Percentiles rank a stretch among this genome's conserved stretches.
These are phyloP conservation scores for Aureococcus anophagefferens DNA, from an alignment of 108 stramenopile genomes.

Conservation along the genomic window DNA sequence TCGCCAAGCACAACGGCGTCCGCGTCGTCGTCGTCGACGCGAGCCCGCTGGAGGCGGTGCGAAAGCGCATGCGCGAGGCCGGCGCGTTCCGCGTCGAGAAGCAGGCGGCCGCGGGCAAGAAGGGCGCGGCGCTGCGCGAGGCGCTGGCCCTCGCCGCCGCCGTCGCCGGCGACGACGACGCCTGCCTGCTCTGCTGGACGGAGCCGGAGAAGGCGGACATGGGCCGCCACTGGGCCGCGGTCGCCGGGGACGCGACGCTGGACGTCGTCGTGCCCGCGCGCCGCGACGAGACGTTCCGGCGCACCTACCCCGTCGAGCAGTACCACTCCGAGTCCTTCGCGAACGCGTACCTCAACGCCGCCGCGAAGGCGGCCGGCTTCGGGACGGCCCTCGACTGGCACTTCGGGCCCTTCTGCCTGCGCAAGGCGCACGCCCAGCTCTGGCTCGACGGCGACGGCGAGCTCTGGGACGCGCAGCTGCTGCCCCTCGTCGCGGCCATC, in stretches of 20 bases:
- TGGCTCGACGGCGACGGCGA: constrained; percentile 45
- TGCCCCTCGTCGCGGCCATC: constrained; percentile 39
- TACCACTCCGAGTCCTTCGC: constrained; percentile 53
- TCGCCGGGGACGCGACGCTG: constrained; percentile 2
- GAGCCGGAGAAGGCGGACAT: constrained; percentile 54
- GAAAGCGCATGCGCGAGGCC: not conserved
- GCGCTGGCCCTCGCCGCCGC: constrained; percentile 25
- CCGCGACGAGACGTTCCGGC: constrained; percentile 26
- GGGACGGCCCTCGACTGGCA: constrained; percentile 43
- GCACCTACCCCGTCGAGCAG: constrained; percentile 57
- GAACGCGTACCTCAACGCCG: constrained; percentile 42
- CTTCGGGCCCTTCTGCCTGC: constrained; percentile 47
- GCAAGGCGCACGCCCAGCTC: constrained; percentile 16
- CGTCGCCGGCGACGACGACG: not conserved
- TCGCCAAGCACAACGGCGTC: not conserved
- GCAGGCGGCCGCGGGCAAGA: constrained; percentile 27
- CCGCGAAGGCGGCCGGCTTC: constrained; percentile 20
- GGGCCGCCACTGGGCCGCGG: constrained; percentile 27
- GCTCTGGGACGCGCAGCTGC: constrained; percentile 51
- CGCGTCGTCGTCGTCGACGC: not conserved
- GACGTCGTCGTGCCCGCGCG: constrained; percentile 42
- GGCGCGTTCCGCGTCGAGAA: not conserved
- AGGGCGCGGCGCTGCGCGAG: constrained; percentile 48
- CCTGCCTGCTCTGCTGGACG: constrained; percentile 28
- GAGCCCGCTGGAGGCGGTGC: not conserved